Percentiles rank a stretch among this genome's conserved stretches.
phyloP scores from a whole-genome alignment of 306 rosid genomes.

The Corylus avellana region DNA sequence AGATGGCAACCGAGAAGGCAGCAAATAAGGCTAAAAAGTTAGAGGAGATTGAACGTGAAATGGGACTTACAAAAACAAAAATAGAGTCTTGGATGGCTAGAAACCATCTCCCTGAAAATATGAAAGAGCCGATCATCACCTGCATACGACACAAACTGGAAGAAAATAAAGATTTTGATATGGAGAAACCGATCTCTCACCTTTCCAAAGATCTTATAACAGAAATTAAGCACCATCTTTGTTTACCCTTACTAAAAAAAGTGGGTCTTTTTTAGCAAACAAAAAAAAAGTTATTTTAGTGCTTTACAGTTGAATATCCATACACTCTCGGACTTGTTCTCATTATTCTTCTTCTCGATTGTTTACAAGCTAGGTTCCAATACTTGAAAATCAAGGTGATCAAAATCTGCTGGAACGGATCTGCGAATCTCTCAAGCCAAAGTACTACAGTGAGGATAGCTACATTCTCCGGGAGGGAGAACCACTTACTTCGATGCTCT shows the following conservation, averaged over 20 bases:
- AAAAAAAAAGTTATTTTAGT: background rate
- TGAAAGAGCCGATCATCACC: background rate
- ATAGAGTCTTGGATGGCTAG: constrained; percentile 32
- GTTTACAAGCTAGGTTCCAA: background rate
- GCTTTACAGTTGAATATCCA: too few relatives aligned
- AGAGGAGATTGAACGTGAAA: constrained; percentile 4
- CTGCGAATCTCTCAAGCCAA: constrained; percentile 48
- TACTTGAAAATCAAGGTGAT: background rate
- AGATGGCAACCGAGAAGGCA: constrained; percentile 13
- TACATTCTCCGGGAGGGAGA: constrained; percentile 46
- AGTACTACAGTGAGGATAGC: constrained; percentile 36
- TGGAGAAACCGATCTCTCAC: too few relatives aligned
- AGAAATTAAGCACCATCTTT: constrained; percentile 12
- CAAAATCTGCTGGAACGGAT: background rate
- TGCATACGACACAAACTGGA: too few relatives aligned
- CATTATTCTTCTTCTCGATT: background rate
- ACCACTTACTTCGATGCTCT: constrained; percentile 51
- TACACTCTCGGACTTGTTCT: too few relatives aligned
- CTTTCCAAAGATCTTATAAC: background rate
- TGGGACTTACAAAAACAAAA: constrained; percentile 16
- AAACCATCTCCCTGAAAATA: constrained; percentile 11
- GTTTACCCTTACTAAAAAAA: background rate
- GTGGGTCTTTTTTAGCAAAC: background rate
- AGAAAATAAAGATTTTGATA: too few relatives aligned
- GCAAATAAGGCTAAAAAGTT: too few relatives aligned